Base-by-base conservation (phyloP, 208 protist species). In the Zelonia costaricensis region DNA sequence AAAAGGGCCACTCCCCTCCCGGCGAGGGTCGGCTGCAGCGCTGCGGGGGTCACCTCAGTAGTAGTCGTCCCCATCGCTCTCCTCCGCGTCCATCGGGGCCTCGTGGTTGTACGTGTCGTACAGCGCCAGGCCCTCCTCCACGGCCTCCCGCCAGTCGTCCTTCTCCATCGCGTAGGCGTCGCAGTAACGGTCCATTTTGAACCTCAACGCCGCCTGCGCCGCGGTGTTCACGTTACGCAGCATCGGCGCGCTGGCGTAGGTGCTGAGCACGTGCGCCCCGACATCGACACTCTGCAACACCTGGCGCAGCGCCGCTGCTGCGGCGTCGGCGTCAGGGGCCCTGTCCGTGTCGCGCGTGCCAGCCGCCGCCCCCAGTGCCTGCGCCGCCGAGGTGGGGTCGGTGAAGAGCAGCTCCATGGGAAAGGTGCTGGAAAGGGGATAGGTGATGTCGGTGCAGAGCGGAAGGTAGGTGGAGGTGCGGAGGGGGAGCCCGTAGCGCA, bases 401-500 rank as follows among this genome's bases (percentile, higher is more conserved):
- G 48, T 69, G 49, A 91, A 67, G 1, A 92, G 55, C 51, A 90
- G 73, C 51, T 75, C 48, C 51, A 74, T 36, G 1, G 88, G 88
- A 30, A 92, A 92, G 18, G 81, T 91, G 20, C 47, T 33, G 22
- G 85, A 92, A 30, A 95, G 40, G 5, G 88, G 88, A 56, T 89
- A 89, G 51, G 65, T 75, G 16, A 76, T 77, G 23, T 53, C 42
- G 18, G 81, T 91, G 15, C 90, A 22, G 18, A 91, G 61, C 7
- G 86, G 77, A 18, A 92, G 62, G 63, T 90, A 91, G 18, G 78
- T 80, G 27, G 58, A 30, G 15, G 78, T 89, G 62, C 76, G 69
- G 52, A 95, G 66, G 1, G 83, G 86, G 12, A 90, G 38, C 4
- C 63, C 83, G 60, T 95, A 92, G n/a, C 88, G 85, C 76, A 91